phyloP scores from a whole-genome alignment of 768 basidiomycete genomes.

The Phanerodontia chrysosporium region DNA sequence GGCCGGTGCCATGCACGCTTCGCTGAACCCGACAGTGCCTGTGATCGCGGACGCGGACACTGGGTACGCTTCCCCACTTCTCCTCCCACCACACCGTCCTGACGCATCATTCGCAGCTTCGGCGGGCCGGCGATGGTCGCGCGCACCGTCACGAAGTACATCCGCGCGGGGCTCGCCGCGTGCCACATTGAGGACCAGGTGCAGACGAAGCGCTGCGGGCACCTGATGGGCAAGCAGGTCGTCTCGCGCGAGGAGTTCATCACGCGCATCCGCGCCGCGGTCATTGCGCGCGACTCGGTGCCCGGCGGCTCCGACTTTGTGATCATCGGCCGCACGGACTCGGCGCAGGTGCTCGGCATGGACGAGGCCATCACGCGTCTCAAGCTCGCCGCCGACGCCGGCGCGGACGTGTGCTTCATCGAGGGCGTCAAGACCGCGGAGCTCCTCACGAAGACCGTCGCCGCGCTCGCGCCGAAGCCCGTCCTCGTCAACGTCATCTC shows the following conservation, averaged over 20 bases:
- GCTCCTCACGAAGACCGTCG: conserved; percentile 58
- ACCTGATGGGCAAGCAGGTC: conserved; percentile 77
- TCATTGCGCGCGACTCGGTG: conserved; percentile 70
- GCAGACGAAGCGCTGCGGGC: conserved; percentile 78
- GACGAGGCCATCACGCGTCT: conserved; percentile 66
- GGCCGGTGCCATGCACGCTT: conserved; percentile 26
- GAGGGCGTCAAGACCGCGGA: conserved; percentile 72
- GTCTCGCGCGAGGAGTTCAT: conserved; percentile 75
- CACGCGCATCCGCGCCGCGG: conserved; percentile 72
- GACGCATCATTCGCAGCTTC: conserved; percentile 33
- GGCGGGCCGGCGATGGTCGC: conserved; percentile 75
- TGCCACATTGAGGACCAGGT: conserved; percentile 83
- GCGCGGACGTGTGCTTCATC: conserved; percentile 80
- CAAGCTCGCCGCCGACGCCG: conserved; percentile 66
- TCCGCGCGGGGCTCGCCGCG: conserved; percentile 63
- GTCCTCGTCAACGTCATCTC: conserved; percentile 80
- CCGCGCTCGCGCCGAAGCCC: conserved; percentile 67
- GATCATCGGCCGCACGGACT: conserved; percentile 72
- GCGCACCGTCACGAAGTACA: conserved; percentile 71
- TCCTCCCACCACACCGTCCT: not conserved
- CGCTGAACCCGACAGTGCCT: conserved; percentile 52
- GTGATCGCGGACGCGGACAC: conserved; percentile 82
- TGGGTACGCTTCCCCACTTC: conserved; percentile 38
- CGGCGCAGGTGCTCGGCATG: conserved; percentile 76
- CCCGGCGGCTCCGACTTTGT: conserved; percentile 76